Conservation (phyloP, 495 filamentous ascomycete genomes). For the Hyaloscypha hepaticicola region DNA sequence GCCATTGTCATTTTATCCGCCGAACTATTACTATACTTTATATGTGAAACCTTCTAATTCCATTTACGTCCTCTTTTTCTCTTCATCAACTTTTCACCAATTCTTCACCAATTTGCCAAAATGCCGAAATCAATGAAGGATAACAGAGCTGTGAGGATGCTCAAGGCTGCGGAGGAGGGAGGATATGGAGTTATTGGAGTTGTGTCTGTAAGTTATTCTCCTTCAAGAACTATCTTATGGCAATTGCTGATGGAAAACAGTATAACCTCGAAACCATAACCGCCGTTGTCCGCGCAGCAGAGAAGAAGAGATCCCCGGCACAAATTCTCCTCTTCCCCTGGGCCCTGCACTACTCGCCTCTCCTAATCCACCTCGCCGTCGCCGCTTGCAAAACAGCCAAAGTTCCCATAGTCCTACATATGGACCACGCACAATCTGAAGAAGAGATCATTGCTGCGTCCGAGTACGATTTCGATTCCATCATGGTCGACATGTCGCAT, state of each 20-base stretch:
- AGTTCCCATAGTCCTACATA: slow-evolving; percentile 71
- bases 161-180: slow-evolving; percentile 62
- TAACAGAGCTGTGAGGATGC: slow-evolving; percentile 68
- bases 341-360: slow-evolving; percentile 58
- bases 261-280: slow-evolving; percentile 87
- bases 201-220: slow-evolving; percentile 52
- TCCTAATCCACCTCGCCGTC: slow-evolving; percentile 63
- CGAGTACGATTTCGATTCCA: slow-evolving; percentile 58
- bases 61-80: slow-evolving; percentile 1
- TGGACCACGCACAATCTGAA: slow-evolving; percentile 76
- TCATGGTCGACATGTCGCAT: slow-evolving; percentile 66
- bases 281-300: slow-evolving; percentile 74
- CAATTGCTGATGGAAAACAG: background rate
- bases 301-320: slow-evolving; percentile 68
- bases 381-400: slow-evolving; percentile 60
- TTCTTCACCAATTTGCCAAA: background rate
- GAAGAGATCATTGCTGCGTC: slow-evolving; percentile 62
- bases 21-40: background rate
- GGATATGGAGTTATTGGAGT: slow-evolving; percentile 73
- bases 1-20: background rate
- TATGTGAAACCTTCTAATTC: background rate
- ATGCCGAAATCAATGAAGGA: slow-evolving; percentile 33
- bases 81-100: background rate
- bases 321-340: slow-evolving; percentile 89
- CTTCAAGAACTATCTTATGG: background rate